Evolutionary conservation across 2,329 filamentous ascomycete species (phyloP), one percentile per base, ranked within the genome.

Genomic region (Ophiosphaerella narmari): DNA sequence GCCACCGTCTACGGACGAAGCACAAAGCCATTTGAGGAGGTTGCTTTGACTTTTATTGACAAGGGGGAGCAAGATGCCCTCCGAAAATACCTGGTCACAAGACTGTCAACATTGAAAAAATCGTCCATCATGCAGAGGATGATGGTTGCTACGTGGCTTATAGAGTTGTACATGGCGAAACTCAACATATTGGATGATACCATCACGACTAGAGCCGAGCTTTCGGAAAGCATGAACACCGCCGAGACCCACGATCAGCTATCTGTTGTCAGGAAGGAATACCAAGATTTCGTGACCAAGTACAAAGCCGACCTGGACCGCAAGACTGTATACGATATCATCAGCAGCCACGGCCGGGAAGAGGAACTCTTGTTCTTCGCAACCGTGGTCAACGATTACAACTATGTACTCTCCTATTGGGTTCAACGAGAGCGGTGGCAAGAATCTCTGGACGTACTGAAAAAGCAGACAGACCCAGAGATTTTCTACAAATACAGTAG

Each of bases 401-500:
- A 95, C 70, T 99, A 96, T 67, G 91, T 97, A 18, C 78, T 99
- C 12, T 90, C 90, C 8, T 99, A 99, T 74, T 99, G 94, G 94
- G 88, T 97, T 14, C 94, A 97, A 74, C 84, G 93, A 52, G 94
- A 97, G 75, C 85, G 90, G 62, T 99, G 94, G 94, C 76, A 79
- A 4, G 91, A 97, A 63, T 91, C 91, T 2, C 79, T 99, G 59
- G 84, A 85, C 47, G 91, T 97, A 35, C 80, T 99, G 44, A 96
- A 97, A 77, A 91, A 89, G 73, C 94, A 99, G 75, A 96, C 87
- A 5, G 89, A 96, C 43, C 85, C 90, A 0, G 91, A 96, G 43
- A 90, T 96, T 39, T 99, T 97, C 75, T 97, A 97, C 78, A 88
- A 90, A 56, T 97, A 97, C 73, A 94, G 91, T 77, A 96, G 88